phyloP scores from a whole-genome alignment of 768 basidiomycete genomes.

The Boletus reticulatus region DNA sequence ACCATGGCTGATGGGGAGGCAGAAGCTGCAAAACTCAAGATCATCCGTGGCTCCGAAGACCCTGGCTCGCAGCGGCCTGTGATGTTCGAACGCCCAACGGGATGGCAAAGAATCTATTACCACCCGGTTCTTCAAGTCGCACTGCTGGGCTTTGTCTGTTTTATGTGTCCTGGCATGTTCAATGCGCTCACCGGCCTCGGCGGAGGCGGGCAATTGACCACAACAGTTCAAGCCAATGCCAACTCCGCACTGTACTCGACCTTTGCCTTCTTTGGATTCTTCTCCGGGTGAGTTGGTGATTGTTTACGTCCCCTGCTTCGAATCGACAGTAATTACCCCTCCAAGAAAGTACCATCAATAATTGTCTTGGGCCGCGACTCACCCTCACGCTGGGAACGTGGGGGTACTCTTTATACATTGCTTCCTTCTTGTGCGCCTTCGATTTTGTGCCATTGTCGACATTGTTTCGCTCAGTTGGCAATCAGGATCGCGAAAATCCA shows the following conservation, averaged over 20 bases:
- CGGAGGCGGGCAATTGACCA: constrained; percentile 70
- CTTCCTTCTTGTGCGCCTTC: constrained; percentile 40
- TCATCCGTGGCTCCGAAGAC: constrained; percentile 14
- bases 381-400: constrained; percentile 51
- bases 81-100: constrained; percentile 46
- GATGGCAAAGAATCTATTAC: constrained; percentile 53
- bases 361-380: constrained; percentile 51
- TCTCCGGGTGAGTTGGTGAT: constrained; percentile 55
- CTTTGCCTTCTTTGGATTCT: constrained; percentile 63
- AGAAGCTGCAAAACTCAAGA: constrained; percentile 18
- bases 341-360: constrained; percentile 64
- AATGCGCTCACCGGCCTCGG: constrained; percentile 80
- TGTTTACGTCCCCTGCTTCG: not conserved
- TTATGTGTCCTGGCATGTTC: constrained; percentile 66
- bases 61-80: constrained; percentile 19
- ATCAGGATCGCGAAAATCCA: constrained; percentile 43
- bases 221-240: constrained; percentile 62
- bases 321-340: not conserved
- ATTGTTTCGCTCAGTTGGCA: not conserved
- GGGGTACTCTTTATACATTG: constrained; percentile 51
- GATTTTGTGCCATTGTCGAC: not conserved
- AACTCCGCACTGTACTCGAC: constrained; percentile 65
- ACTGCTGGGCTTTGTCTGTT: constrained; percentile 65
- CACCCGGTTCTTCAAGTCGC: constrained; percentile 42
- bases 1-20: constrained; percentile 19